Evolutionary conservation across 306 rosid genomes (phyloP), one percentile per base, ranked within the genome.

Genomic region (Neltuma alba): DNA sequence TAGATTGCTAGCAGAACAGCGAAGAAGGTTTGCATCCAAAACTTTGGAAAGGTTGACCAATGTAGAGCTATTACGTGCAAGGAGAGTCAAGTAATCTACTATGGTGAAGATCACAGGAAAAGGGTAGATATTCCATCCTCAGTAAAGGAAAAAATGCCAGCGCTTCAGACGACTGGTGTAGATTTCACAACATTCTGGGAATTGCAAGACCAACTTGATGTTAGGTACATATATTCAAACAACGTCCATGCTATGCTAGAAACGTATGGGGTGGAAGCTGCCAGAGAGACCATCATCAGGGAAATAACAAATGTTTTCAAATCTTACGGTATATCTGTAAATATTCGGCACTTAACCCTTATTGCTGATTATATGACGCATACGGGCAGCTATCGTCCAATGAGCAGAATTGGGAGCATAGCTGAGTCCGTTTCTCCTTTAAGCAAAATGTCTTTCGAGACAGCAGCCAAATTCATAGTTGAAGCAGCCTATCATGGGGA

Each of bases 181-280:
- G 92, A 92, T 85, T 92, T 95, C 34, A 28, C 40, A 76, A 90
- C 97, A 47, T 79, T 92, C 31, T 94, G 96, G 97, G 82, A 83
- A 58, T 68, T 92, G 78, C 86, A 89, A 75, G 98, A 86, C 48
- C 75, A 82, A 75, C 92, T 95, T 60, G 95, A 92, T 77, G 85
- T 77, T 62, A 86, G 97, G 67, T 91, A 85, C 74, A 54, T 95
- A 45, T 95, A 92, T 79, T 87, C 99, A 73, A 95, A 93, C 74
- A 79, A 82, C 73, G 85, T 95, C 28, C 87, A 88, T 82, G 92
- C 91, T 12, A 88, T 95, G 89, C 90, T 91, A 33, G 70, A 30
- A 2, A 78, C 96, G 0, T 95, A 90, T 1, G 98, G 99, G 76
- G 94, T 95, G 80, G 98, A 95, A 86, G 96, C 96, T 2, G 99